Conservation (phyloP, 768 basidiomycete genomes). For the Lactarius vividus region DNA sequence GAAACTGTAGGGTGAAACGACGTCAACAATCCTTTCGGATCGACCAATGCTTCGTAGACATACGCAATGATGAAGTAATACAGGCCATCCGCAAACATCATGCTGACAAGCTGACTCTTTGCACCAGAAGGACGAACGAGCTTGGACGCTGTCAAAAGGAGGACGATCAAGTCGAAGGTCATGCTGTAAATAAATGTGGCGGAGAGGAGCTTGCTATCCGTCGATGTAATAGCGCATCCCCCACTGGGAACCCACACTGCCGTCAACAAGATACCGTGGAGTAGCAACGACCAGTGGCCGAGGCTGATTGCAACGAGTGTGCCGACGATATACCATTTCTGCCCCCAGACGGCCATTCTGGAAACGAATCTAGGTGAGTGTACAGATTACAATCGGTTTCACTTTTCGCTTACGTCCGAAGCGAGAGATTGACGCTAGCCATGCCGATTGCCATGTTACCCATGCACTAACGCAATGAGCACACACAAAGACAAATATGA, state of each 20-base stretch:
- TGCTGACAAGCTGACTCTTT: constrained; percentile 48
- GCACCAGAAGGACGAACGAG: constrained; percentile 39
- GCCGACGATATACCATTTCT: constrained; percentile 50
- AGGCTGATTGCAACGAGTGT: constrained; percentile 54
- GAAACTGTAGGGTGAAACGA: constrained; percentile 33
- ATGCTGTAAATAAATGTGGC: constrained; percentile 76
- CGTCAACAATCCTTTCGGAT: constrained; percentile 32
- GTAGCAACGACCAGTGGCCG: constrained; percentile 68
- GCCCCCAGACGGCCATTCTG: constrained; percentile 65
- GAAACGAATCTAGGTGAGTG: background rate
- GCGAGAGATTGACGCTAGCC: constrained; percentile 47
- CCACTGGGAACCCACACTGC: constrained; percentile 51
- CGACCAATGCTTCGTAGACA: constrained; percentile 30
- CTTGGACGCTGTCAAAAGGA: constrained; percentile 59
- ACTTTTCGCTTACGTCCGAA: constrained; percentile 42
- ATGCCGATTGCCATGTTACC: constrained; percentile 45
- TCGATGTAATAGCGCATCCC: constrained; percentile 55
- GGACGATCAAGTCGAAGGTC: constrained; percentile 65
- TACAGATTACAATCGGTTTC: constrained; percentile 11
- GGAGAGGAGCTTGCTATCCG: constrained; percentile 61
- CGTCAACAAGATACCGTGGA: constrained; percentile 64
- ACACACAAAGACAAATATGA: background rate
- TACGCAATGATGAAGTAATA: constrained; percentile 76
- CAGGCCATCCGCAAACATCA: constrained; percentile 71
- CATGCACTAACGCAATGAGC: constrained; percentile 36